Percentiles rank a stretch among this genome's conserved stretches.
Conservation (phyloP, 169 alveolate species). For the Cryptosporidium ryanae region DNA sequence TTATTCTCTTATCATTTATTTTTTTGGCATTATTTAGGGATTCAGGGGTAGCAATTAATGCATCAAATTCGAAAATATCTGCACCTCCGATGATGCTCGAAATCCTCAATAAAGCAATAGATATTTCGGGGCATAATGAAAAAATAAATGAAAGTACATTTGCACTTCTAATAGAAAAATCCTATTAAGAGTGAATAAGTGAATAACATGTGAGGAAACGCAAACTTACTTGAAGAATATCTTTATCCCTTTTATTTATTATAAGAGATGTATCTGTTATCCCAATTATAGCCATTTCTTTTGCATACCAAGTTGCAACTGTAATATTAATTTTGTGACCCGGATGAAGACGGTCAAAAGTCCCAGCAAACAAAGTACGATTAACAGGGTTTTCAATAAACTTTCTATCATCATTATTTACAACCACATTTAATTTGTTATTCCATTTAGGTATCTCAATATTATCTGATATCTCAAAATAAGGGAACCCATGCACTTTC, state of each 20-base stretch:
- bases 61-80: slow-evolving; percentile 74
- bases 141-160: slow-evolving; percentile 54
- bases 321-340: slow-evolving; percentile 80
- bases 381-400: slow-evolving; percentile 50
- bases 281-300: slow-evolving; percentile 69
- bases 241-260: slow-evolving; percentile 64
- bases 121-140: slow-evolving; percentile 60
- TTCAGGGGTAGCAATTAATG: slow-evolving; percentile 73
- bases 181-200: slow-evolving; percentile 14
- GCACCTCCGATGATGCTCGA: slow-evolving; percentile 68
- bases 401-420: slow-evolving; percentile 2
- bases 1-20: slow-evolving; percentile 44
- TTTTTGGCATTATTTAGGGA: slow-evolving; percentile 47
- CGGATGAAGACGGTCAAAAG: slow-evolving; percentile 81
- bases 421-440: neutral
- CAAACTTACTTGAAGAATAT: slow-evolving; percentile 59
- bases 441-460: slow-evolving; percentile 38
- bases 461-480: slow-evolving; percentile 10
- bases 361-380: slow-evolving; percentile 78
- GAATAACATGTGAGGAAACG: neutral
- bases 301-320: slow-evolving; percentile 76
- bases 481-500: slow-evolving; percentile 8
- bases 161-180: slow-evolving; percentile 66
- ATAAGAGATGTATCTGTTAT: slow-evolving; percentile 75
- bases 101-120: slow-evolving; percentile 70